phyloP scores from a whole-genome alignment of 441 rosid species.

The Arabidopsis lyrata region DNA sequence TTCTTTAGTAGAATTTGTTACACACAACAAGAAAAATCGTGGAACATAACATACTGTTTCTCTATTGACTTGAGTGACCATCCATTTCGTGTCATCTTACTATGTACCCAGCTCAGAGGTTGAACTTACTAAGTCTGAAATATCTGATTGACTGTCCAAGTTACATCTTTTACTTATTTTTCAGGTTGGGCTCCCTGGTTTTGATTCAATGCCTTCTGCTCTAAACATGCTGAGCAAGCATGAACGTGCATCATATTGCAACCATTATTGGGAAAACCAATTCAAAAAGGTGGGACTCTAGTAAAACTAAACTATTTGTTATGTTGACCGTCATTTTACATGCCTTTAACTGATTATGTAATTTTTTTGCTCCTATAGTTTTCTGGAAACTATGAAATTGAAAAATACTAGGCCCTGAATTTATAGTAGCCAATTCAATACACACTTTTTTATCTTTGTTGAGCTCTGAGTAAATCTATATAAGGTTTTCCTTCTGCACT shows the following conservation, averaged over 20 bases:
- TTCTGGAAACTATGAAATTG: not conserved
- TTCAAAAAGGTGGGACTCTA: conserved; percentile 81
- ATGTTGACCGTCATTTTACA: conserved; percentile 2
- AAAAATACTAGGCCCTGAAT: not conserved
- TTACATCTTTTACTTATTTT: conserved; percentile 47
- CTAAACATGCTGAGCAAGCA: conserved; percentile 92
- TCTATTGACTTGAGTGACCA: conserved; percentile 12
- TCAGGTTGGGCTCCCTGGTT: conserved; percentile 99
- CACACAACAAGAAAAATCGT: conserved; percentile 22
- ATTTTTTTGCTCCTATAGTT: not conserved
- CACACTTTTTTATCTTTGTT: conserved; percentile 6
- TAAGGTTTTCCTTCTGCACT: not conserved
- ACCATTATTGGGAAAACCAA: conserved; percentile 95
- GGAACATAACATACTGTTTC: conserved; percentile 13
- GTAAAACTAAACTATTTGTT: conserved; percentile 27
- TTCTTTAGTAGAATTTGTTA: conserved; percentile 16
- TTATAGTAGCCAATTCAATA: conserved; percentile 1
- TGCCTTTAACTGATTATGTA: not conserved
- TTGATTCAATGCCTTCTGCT: conserved; percentile 98
- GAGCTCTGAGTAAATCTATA: not conserved
- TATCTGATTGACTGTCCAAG: conserved; percentile 31
- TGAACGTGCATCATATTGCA: conserved; percentile 98
- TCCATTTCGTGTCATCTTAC: conserved; percentile 24
- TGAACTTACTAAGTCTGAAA: conserved; percentile 23
- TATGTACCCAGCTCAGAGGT: conserved; percentile 18